Conservation (phyloP, 2,329 filamentous ascomycete genomes). For the Neurospora crassa region DNA sequence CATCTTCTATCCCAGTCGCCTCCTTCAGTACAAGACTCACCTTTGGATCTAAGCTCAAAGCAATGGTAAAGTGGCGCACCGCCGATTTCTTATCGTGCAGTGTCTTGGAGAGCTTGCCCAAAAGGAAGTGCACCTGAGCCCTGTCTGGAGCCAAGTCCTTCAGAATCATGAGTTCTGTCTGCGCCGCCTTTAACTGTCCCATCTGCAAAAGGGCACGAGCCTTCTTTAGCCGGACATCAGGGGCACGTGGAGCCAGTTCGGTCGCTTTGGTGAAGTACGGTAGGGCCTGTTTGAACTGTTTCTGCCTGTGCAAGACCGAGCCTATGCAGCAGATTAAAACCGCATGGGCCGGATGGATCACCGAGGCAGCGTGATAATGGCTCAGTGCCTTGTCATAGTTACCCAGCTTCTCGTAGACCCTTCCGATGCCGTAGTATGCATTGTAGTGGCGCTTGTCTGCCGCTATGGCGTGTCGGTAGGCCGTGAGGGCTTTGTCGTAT, state of each 20-base stretch:
- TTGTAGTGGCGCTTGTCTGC: constrained; percentile 91
- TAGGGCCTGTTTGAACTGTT: constrained; percentile 69
- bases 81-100: constrained; percentile 66
- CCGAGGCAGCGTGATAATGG: constrained; percentile 80
- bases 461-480: constrained; percentile 77
- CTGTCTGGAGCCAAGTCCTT: constrained; percentile 91
- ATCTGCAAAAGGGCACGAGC: constrained; percentile 77
- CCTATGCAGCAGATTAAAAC: constrained; percentile 91
- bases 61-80: constrained; percentile 91
- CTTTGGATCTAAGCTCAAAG: constrained; percentile 92
- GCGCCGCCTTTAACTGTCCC: constrained; percentile 58
- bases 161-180: constrained; percentile 75
- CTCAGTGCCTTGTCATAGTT: constrained; percentile 85
- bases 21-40: constrained; percentile 37
- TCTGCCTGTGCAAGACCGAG: constrained; percentile 78
- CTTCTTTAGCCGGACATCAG: constrained; percentile 86
- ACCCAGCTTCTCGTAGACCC: constrained; percentile 81
- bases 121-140: constrained; percentile 88
- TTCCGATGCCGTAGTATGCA: constrained; percentile 86
- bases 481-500: constrained; percentile 84
- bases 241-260: constrained; percentile 68
- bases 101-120: constrained; percentile 73
- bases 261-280: constrained; percentile 75
- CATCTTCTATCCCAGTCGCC: not conserved
- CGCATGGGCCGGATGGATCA: constrained; percentile 88